Evolutionary conservation across 306 rosid species (phyloP), one percentile per base, ranked within the genome.

Genomic region (Corylus americana): DNA sequence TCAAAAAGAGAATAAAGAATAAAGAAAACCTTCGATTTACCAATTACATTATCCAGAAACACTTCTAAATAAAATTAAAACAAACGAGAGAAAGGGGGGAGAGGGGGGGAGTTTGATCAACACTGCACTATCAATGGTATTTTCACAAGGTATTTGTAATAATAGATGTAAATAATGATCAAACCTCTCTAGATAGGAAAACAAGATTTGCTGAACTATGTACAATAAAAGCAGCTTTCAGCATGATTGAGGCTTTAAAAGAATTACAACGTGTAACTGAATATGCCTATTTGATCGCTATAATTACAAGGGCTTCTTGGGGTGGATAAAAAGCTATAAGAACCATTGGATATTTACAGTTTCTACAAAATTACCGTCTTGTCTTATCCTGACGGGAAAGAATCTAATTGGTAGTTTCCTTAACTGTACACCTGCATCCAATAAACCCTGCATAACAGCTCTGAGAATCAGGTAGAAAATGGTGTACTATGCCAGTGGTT

Each of bases 391-490:
- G 53, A 61, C 51, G 81, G 81, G 54, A 84, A 85, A 83, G 66
- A 85, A 83, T 82, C 79, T 48, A 55, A 22, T 5, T 48, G 42
- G 73, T 74, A 74, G 16, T 78, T 27, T 59, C 63, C 17, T 55
- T 42, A 50, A 22, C 75, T 79, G 86, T 79, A 83, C 79, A 74
- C 69, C 86, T 70, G 82, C 85, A 81, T 51, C 81, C 48, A 51
- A 53, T 20, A 62, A 78, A 58, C 48, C 51, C 37, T 61, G 76
- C 80, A 50, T 11, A 22, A 14, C 71, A 27, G 55, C 59, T 50
- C 20, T 47, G 66, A 49, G 66, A 49, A 17, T 70, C 13, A 11
- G 77, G 22, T 18, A 14, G n/a, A 5, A 5, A 16, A 14, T 18
- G 27, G 14, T 16, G 70, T 45, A 48, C 37, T 17, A 14, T 67